Evolutionary conservation across 257 asterid genomes (phyloP).

Genomic region (Nicotiana undulata): DNA sequence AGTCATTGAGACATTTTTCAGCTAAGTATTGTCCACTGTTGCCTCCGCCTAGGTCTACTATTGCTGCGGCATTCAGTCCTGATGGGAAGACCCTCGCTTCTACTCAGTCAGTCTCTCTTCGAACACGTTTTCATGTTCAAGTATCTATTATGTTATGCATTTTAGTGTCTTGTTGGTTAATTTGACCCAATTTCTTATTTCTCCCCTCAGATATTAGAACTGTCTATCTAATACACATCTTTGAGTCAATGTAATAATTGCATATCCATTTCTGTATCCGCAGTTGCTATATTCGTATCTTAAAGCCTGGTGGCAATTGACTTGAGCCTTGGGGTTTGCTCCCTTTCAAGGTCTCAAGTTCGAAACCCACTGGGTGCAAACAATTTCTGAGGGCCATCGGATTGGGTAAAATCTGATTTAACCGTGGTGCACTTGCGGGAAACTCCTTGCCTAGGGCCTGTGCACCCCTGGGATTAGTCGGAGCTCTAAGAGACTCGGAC

Average conservation of each 20-base stretch:
- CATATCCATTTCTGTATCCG: background rate
- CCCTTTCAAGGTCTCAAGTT: no score
- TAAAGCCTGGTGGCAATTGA: no score
- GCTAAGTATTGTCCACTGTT: constrained; percentile 80
- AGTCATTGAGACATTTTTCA: constrained; percentile 66
- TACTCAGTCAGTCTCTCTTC: constrained; percentile 58
- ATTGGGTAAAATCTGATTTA: no score
- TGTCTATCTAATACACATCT: background rate
- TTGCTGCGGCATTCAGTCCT: constrained; percentile 96
- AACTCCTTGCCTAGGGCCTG: no score
- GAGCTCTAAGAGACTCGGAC: no score
- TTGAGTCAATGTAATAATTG: background rate
- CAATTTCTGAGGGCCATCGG: no score
- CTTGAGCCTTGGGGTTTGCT: no score
- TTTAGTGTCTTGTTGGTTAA: background rate
- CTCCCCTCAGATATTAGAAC: background rate
- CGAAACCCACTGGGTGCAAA: no score
- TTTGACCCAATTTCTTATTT: background rate
- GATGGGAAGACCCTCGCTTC: constrained; percentile 95
- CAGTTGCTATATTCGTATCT: background rate
- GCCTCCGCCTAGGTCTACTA: constrained; percentile 97
- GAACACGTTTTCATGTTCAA: background rate
- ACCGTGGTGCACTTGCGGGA: no score
- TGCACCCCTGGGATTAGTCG: no score
- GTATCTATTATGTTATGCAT: background rate